Base-by-base conservation (phyloP, 176 grass and related monocot genomes). In the Musa schizocarpa region DNA sequence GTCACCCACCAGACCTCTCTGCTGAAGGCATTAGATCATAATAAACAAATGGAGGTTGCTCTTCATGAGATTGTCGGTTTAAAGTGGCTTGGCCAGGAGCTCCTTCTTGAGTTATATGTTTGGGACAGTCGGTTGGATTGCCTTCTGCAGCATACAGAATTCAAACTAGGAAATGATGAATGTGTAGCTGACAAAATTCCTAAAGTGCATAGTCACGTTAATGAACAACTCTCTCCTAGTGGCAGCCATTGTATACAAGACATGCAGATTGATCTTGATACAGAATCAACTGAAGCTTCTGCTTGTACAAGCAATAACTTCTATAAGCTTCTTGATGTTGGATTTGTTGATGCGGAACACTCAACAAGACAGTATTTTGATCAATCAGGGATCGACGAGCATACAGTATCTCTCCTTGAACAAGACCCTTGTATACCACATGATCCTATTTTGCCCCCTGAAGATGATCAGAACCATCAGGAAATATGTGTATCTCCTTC, bases 91-190 rank as follows among this genome's bases (percentile, higher is more conserved):
- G 87, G 94, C 65, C 88, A 95, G 84, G 88, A 95, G 52, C 81
- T 94, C 69, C 80, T 94, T 75, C 86, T 99, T 64, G 62, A 86
- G 77, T 85, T 85, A 67, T 94, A 94, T 83, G 72, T 91, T 71
- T 99, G 96, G 96, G 96, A 99, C 83, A 69, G 14, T 74, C 91
- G 96, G 54, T 70, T 99, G 74, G 75, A 89, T 78, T 87, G 93
- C 22, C 82, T 99, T 85, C 76, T 87, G 54, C 80, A 77, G n/a
- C 85, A 71, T 76, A 81, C 76, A 75, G 76, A 74, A 74, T 50
- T 76, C 53, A 22, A 74, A 68, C 50, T 77, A 90, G 63, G 50
- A 72, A 68, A 77, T 68, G 51, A 26, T 74, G 74, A 29, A 25
- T 11, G 23, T 1, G 50, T 65, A 66, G 66, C 49, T 65, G 74